These are phyloP conservation scores for Lactarius pseudohatsudake DNA, from an alignment of 768 basidiomycete species.

Conservation along the genomic window DNA sequence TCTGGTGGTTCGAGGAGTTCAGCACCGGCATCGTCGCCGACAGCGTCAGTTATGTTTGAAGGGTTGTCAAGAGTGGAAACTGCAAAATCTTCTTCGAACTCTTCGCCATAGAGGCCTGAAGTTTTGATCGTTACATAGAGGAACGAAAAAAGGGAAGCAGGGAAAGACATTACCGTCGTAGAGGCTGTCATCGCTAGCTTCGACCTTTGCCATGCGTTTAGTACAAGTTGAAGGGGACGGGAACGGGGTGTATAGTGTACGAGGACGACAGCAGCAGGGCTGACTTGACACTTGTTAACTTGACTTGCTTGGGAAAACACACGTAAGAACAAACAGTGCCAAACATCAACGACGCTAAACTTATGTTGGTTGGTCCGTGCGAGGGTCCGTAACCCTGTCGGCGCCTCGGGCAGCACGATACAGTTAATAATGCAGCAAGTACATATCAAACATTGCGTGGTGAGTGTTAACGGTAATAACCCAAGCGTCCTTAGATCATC, in stretches of 20 bases:
- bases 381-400: background rate
- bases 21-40: conserved; percentile 1
- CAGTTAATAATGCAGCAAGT: conserved; percentile 18
- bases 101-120: conserved; percentile 30
- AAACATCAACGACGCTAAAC: conserved; percentile 5
- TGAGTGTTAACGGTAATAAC: conserved; percentile 17
- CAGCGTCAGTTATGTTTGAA: conserved; percentile 5
- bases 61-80: conserved; percentile 19
- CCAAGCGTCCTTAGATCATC: conserved; percentile 11
- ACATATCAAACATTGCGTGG: conserved; percentile 28
- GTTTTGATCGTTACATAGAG: background rate
- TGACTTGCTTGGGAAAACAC: conserved; percentile 1
- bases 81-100: conserved; percentile 30
- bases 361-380: background rate
- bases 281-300: background rate
- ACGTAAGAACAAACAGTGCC: conserved; percentile 18
- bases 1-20: conserved; percentile 20
- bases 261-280: background rate
- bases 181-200: conserved; percentile 27
- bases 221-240: background rate
- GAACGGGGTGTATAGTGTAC: conserved; percentile 1
- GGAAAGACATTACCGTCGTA: conserved; percentile 23
- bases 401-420: background rate
- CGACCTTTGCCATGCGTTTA: conserved; percentile 26
- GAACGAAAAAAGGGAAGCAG: background rate